A percentile compares a stretch with the other conserved stretches of the same genome.
phyloP scores from a whole-genome alignment of 345 rosid genomes.

The Eucalyptus marginata region DNA sequence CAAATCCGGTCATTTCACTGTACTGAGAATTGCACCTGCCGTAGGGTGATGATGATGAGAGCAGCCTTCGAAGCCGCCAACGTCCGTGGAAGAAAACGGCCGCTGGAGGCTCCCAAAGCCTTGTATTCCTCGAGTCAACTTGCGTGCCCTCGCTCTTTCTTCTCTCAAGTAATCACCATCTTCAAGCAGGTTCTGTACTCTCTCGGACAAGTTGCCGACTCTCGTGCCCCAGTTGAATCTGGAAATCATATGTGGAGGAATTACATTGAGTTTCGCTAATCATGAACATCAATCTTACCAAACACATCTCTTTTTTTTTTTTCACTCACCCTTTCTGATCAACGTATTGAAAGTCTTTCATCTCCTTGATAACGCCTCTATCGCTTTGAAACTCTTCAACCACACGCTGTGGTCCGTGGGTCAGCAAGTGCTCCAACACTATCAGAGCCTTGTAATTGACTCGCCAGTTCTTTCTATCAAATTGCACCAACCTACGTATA shows the following conservation, averaged over 20 bases:
- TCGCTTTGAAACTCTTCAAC: constrained; percentile 54
- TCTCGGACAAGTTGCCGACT: constrained; percentile 27
- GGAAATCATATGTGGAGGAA: neutral
- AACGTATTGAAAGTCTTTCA: constrained; percentile 21
- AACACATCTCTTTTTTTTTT: neutral
- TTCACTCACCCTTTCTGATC: constrained; percentile 42
- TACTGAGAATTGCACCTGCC: constrained; percentile 10
- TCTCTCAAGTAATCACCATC: constrained; percentile 25
- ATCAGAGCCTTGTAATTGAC: constrained; percentile 45
- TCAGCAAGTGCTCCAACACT: constrained; percentile 50
- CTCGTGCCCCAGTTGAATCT: constrained; percentile 63
- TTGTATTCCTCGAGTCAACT: constrained; percentile 35
- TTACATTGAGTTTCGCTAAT: neutral
- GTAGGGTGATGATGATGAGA: neutral
- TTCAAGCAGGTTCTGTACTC: constrained; percentile 35
- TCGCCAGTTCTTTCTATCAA: constrained; percentile 53
- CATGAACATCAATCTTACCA: neutral
- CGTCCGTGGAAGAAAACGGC: neutral
- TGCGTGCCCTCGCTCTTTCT: constrained; percentile 42
- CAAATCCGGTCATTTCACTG: neutral
- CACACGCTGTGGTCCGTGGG: constrained; percentile 63
- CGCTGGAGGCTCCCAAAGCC: constrained; percentile 57
- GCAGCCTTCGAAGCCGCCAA: neutral
- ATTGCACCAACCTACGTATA: constrained; percentile 31
- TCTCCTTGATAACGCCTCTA: constrained; percentile 19